A percentile compares a stretch with the other conserved stretches of the same genome.
phyloP scores from a whole-genome alignment of 768 basidiomycete genomes.

The Chalciporus pseudorubinellus region DNA sequence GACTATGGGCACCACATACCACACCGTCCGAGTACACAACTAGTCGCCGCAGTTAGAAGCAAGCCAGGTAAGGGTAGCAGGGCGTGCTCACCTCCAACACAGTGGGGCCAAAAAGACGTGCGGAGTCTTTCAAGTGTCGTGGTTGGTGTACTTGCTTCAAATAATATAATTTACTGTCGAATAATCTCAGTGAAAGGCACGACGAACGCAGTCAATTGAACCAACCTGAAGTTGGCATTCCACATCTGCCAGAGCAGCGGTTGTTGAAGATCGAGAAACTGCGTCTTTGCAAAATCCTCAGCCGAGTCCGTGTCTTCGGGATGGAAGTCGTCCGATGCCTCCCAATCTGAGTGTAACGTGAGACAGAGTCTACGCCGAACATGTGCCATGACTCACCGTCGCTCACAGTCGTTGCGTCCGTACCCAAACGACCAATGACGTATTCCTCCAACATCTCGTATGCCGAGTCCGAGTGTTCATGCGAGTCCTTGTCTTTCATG shows the following conservation, averaged over 20 bases:
- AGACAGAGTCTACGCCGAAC: slow-evolving; percentile 5
- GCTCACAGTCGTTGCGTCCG: slow-evolving; percentile 67
- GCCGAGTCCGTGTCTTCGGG: slow-evolving; percentile 84
- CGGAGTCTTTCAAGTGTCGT: slow-evolving; percentile 77
- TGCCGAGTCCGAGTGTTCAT: slow-evolving; percentile 88
- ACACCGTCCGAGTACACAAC: slow-evolving; percentile 81
- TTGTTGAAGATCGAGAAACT: slow-evolving; percentile 87
- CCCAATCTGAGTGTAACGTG: slow-evolving; percentile 63
- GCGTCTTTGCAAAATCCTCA: slow-evolving; percentile 82
- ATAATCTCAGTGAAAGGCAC: slow-evolving; percentile 1
- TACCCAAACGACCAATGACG: slow-evolving; percentile 77
- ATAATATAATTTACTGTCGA: slow-evolving; percentile 85
- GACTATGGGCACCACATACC: slow-evolving; percentile 90
- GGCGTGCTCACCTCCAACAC: slow-evolving; percentile 66
- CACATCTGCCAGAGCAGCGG: slow-evolving; percentile 87
- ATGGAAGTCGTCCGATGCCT: slow-evolving; percentile 83
- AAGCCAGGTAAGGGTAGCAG: background rate
- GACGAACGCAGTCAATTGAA: background rate
- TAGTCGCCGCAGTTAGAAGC: slow-evolving; percentile 27
- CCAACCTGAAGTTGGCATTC: slow-evolving; percentile 78
- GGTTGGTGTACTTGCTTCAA: slow-evolving; percentile 97
- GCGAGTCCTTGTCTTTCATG: slow-evolving; percentile 80
- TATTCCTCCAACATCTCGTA: slow-evolving; percentile 92
- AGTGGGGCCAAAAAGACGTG: slow-evolving; percentile 80
- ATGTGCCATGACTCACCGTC: slow-evolving; percentile 57